Evolutionary conservation across 768 basidiomycete species (phyloP).

Genomic region (Auriculariales sp.): DNA sequence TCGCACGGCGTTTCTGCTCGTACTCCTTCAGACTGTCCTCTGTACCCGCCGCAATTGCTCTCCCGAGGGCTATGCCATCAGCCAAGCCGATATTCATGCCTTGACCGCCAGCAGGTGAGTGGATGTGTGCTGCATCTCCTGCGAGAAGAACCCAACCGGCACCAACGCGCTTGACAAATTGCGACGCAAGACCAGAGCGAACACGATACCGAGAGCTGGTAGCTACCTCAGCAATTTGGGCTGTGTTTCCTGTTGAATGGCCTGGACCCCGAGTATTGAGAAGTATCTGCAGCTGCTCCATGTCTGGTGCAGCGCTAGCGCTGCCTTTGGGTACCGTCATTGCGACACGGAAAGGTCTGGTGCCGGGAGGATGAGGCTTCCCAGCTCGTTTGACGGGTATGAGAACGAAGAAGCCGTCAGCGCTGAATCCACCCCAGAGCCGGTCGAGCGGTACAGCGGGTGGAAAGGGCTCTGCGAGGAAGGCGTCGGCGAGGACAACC

Average conservation of each 20-base stretch:
- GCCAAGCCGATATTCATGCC: constrained; percentile 48
- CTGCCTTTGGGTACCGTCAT: neutral
- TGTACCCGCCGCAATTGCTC: constrained; percentile 21
- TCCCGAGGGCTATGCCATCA: constrained; percentile 32
- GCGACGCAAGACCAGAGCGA: constrained; percentile 3
- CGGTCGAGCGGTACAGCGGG: constrained; percentile 12
- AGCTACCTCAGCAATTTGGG: neutral
- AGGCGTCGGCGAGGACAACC: constrained; percentile 34
- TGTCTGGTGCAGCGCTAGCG: neutral
- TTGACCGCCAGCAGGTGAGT: constrained; percentile 40
- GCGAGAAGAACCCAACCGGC: constrained; percentile 13
- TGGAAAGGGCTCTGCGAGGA: constrained; percentile 17
- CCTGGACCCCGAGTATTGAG: constrained; percentile 2
- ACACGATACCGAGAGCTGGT: constrained; percentile 5
- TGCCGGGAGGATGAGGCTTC: neutral
- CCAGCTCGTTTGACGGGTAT: too few species aligned
- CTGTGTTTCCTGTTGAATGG: constrained; percentile 1
- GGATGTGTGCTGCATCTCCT: constrained; percentile 38
- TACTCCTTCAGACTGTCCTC: constrained; percentile 22
- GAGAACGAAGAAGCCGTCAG: constrained; percentile 20
- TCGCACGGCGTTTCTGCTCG: constrained; percentile 20
- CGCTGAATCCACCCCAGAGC: constrained; percentile 12
- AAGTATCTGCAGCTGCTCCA: constrained; percentile 4
- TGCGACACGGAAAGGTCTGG: neutral
- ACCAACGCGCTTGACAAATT: neutral